These are phyloP conservation scores for Fistulinella cinereoalba DNA, from an alignment of 1,284 basidiomycete genomes.

Conservation along the genomic window DNA sequence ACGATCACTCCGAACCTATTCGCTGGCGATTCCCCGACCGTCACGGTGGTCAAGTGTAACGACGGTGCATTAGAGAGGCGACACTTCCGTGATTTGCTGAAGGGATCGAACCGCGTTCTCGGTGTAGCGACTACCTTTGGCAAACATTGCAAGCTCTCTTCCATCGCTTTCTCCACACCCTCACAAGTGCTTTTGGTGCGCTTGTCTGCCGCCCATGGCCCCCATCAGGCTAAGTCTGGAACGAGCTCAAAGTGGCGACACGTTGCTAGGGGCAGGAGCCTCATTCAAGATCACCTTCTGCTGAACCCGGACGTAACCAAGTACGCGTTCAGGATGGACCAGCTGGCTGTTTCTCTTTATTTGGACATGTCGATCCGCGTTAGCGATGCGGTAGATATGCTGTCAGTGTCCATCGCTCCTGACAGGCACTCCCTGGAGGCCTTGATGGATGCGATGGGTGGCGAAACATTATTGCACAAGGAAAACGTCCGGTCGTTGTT, in stretches of 20 bases:
- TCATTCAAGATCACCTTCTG: conserved; percentile 34
- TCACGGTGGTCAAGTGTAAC: conserved; percentile 24
- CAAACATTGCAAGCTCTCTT: conserved; percentile 30
- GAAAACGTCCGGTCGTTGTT: conserved; percentile 38
- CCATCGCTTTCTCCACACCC: conserved; percentile 38
- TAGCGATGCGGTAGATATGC: conserved; percentile 43
- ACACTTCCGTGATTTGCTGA: conserved; percentile 29
- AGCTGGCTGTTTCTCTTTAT: conserved; percentile 41
- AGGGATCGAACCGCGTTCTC: conserved; percentile 15
- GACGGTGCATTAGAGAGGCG: conserved; percentile 20
- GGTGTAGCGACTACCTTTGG: conserved; percentile 43
- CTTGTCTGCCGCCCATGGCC: conserved; percentile 18
- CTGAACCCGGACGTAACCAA: conserved; percentile 28
- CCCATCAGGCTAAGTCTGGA: too few species aligned
- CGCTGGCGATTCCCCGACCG: conserved; percentile 12
- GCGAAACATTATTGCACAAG: conserved; percentile 30
- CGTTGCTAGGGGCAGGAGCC: conserved; percentile 23
- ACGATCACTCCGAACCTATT: conserved; percentile 33
- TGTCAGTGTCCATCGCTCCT: conserved; percentile 31
- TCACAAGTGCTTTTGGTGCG: conserved; percentile 34
- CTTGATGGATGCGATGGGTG: conserved; percentile 40
- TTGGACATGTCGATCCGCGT: conserved; percentile 40
- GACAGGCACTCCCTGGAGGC: conserved; percentile 36
- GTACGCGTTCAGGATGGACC: conserved; percentile 45
- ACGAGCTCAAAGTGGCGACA: conserved; percentile 8